Conservation (phyloP, 768 basidiomycete genomes). For the Suillus subaureus region DNA sequence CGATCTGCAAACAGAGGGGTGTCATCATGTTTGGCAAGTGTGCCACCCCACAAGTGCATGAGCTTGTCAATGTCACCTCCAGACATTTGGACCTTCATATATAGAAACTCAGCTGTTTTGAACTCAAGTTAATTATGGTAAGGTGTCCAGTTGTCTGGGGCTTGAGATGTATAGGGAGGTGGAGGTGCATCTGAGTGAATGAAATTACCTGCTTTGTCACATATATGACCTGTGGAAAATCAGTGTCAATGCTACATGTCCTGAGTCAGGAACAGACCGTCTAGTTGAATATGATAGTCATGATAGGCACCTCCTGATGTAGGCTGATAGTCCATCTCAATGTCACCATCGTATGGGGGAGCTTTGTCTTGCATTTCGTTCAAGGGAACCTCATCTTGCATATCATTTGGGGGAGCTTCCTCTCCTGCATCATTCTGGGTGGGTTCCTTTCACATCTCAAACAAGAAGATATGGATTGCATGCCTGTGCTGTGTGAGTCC, state of each 20-base stretch:
- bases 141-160: slow-evolving; percentile 21
- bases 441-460: background rate
- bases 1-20: slow-evolving; percentile 8
- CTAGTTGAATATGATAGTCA: slow-evolving; percentile 1
- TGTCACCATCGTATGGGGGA: too few species aligned
- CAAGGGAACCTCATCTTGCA: too few species aligned
- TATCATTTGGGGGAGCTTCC: too few species aligned
- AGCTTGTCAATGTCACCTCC: slow-evolving; percentile 18
- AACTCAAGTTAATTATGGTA: slow-evolving; percentile 20
- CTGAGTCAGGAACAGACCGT: background rate
- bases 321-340: too few species aligned
- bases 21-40: background rate
- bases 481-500: slow-evolving; percentile 2
- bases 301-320: background rate
- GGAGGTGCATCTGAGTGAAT: slow-evolving; percentile 5
- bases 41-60: slow-evolving; percentile 16
- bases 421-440: too few species aligned
- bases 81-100: slow-evolving; percentile 20
- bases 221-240: slow-evolving; percentile 5
- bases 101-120: slow-evolving; percentile 20
- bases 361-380: too few species aligned
- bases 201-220: slow-evolving; percentile 1
- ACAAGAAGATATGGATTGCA: background rate
- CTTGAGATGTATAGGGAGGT: background rate
- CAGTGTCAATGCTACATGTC: background rate